These are phyloP conservation scores for Phytophthora fragariaefolia DNA, from an alignment of 352 stramenopile species.

Conservation along the genomic window DNA sequence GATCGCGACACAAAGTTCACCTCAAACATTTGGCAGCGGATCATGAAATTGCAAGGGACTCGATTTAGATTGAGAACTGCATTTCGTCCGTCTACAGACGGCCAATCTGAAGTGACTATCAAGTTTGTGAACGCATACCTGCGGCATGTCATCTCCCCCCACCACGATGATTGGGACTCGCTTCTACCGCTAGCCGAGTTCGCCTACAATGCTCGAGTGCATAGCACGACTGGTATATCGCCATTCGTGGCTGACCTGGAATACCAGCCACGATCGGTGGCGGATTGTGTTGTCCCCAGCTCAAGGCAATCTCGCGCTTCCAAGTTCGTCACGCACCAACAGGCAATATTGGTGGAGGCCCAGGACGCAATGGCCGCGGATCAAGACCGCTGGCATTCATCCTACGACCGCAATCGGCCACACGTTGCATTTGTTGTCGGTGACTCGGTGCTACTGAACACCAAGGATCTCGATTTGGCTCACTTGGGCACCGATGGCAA, in stretches of 20 bases:
- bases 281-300: conserved; percentile 4
- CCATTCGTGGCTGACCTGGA: too few relatives aligned
- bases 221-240: too few relatives aligned
- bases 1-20: neutral
- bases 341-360: conserved; percentile 13
- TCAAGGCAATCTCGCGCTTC: neutral
- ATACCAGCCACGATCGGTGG: neutral
- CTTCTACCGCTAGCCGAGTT: too few relatives aligned
- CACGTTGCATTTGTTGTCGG: conserved; percentile 6
- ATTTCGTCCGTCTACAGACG: neutral
- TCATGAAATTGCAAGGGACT: neutral
- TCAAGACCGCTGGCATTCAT: conserved; percentile 3
- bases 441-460: conserved; percentile 9
- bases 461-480: conserved; percentile 11
- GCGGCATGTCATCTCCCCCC: neutral
- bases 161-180: neutral
- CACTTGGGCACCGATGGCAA: conserved; percentile 19
- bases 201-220: neutral
- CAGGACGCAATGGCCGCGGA: conserved; percentile 15
- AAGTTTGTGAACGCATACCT: neutral
- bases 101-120: conserved; percentile 2
- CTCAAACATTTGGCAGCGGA: neutral
- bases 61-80: neutral
- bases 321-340: conserved; percentile 15
- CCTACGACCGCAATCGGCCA: conserved; percentile 17